Base-by-base conservation (phyloP, 495 filamentous ascomycete genomes). In the Aspergillus sparsus region DNA sequence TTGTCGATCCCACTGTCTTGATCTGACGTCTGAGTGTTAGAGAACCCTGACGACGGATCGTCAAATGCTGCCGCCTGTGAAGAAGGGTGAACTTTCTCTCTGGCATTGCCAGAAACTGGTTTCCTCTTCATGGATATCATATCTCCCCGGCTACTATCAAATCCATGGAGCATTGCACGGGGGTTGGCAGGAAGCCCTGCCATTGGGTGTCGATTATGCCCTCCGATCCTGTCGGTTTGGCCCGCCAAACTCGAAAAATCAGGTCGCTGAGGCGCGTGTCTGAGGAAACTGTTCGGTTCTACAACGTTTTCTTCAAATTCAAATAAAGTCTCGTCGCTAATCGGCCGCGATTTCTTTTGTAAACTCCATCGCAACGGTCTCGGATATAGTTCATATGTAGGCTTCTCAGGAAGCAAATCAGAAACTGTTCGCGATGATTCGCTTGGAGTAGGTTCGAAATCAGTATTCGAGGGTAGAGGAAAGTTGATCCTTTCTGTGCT, bases 291-390 rank as follows among this genome's bases (percentile, higher is more conserved):
- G 12, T 55, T 62, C 31, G 58, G 55, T 18, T 46, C 62, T 45
- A 54, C 58, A 44, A 37, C 46, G 33, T 78, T 74, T 44, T 80
- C 77, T 62, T 80, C 77, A 50, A 77, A 76, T 3, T 80, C 77
- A 50, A 77, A 76, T 3, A 74, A 50, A 2, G 76, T 78, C 31
- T 64, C 72, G 8, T 67, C 64, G 55, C 76, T 80, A 16, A 33
- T 46, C 7, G 71, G 73, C 5, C 74, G 62, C 5, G 53, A 36
- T 58, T 63, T 49, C 18, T 64, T 64, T 13, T 68, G 71, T 36
- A 68, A 71, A 31, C 66, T 73, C 67, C 72, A 68, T 47, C 69
- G 68, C 18, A 80, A 59, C 10, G 77, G 76, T 34, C 73, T 70
- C 27, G 77, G 76, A 50, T 69, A 73, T 27, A 80, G 57, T 33